Evolutionary conservation across 2,329 filamentous ascomycete species (phyloP).

Genomic region (Hansfordia pulvinata): DNA sequence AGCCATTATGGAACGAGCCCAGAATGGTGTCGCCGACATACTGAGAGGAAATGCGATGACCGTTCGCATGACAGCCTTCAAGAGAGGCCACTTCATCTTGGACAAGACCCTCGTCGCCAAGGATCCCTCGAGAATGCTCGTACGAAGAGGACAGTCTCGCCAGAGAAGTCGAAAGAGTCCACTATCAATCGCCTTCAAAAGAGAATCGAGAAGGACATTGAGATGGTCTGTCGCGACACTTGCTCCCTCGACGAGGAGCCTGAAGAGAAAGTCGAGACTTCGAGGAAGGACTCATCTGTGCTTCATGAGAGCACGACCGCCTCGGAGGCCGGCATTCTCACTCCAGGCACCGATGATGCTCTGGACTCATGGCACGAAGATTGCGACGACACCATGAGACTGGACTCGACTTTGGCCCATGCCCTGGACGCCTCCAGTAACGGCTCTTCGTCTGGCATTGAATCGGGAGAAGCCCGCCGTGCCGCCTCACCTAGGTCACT

Average conservation of each 20-base stretch:
- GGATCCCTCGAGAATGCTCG: slow-evolving; percentile 17
- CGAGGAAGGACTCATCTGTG: too few species aligned
- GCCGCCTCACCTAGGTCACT: too few species aligned
- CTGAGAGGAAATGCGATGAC: slow-evolving; percentile 31
- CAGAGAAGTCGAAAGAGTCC: slow-evolving; percentile 21
- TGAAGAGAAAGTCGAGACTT: too few species aligned
- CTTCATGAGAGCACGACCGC: too few species aligned
- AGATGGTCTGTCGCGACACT: slow-evolving; percentile 36
- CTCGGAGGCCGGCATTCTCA: too few species aligned
- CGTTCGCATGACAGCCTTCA: slow-evolving; percentile 32
- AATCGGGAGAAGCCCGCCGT: too few species aligned
- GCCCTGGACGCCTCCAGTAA: too few species aligned
- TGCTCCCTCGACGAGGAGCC: slow-evolving; percentile 23
- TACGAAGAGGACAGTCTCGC: slow-evolving; percentile 16
- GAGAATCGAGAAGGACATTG: slow-evolving; percentile 32
- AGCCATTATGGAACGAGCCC: slow-evolving; percentile 35
- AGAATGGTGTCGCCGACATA: slow-evolving; percentile 33
- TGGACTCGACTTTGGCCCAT: too few species aligned
- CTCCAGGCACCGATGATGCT: too few species aligned
- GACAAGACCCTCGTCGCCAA: slow-evolving; percentile 31
- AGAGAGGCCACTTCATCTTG: slow-evolving; percentile 38
- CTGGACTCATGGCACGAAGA: too few species aligned
- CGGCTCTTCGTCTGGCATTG: too few species aligned
- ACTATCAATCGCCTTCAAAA: slow-evolving; percentile 26
- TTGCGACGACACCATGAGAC: too few species aligned